Evolutionary conservation across 352 stramenopile species (phyloP).

Genomic region (Achlya hypogyna): DNA sequence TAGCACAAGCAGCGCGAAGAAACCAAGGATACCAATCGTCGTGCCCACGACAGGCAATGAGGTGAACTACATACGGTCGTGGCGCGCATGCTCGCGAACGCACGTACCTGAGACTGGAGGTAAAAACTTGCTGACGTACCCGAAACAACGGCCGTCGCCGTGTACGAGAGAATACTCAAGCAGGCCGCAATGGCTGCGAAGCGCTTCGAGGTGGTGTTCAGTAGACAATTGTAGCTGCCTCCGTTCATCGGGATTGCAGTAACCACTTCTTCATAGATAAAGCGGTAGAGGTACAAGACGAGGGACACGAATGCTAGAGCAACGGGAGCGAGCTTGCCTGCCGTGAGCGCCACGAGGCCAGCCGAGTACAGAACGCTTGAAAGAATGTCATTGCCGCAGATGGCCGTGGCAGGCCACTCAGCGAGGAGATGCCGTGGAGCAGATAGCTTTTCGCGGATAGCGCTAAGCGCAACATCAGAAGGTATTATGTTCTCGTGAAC

Average conservation of each 20-base stretch:
- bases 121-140: slow-evolving; percentile 49
- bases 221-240: slow-evolving; percentile 86
- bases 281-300: slow-evolving; percentile 57
- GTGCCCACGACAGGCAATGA: slow-evolving; percentile 34
- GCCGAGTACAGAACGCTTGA: slow-evolving; percentile 77
- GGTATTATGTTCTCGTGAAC: slow-evolving; percentile 5
- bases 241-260: slow-evolving; percentile 86
- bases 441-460: slow-evolving; percentile 19
- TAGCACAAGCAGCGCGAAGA: slow-evolving; percentile 72
- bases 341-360: slow-evolving; percentile 49
- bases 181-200: slow-evolving; percentile 80
- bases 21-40: slow-evolving; percentile 57
- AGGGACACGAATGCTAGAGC: slow-evolving; percentile 66
- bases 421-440: slow-evolving; percentile 30
- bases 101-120: slow-evolving; percentile 35
- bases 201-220: slow-evolving; percentile 89
- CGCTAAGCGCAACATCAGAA: slow-evolving; percentile 29
- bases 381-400: slow-evolving; percentile 89
- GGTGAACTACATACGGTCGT: too few relatives aligned
- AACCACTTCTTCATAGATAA: slow-evolving; percentile 88
- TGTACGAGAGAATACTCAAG: slow-evolving; percentile 86
- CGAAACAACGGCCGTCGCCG: slow-evolving; percentile 76
- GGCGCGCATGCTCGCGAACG: too few relatives aligned
- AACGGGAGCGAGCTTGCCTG: slow-evolving; percentile 75
- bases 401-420: slow-evolving; percentile 81